These are phyloP conservation scores for Rhodamnia argentea DNA, from an alignment of 345 rosid species.

Conservation along the genomic window DNA sequence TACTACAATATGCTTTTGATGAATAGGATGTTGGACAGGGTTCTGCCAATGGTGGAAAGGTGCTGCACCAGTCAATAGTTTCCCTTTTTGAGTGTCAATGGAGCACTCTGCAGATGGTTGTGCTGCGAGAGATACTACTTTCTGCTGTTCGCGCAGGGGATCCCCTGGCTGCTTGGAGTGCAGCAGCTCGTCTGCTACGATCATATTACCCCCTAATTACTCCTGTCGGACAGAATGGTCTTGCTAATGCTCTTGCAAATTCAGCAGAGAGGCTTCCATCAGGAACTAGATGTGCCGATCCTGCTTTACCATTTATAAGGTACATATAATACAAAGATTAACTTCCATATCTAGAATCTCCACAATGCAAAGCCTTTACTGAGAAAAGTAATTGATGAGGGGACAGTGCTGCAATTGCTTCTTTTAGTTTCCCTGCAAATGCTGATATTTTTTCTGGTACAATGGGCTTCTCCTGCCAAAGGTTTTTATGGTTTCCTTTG, in stretches of 20 bases:
- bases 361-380: background rate
- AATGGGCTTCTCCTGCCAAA: background rate
- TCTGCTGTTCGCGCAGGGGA: constrained; percentile 98
- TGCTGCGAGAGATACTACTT: constrained; percentile 87
- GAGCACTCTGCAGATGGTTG: constrained; percentile 99
- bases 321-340: constrained; percentile 3
- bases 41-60: constrained; percentile 60
- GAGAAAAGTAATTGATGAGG: background rate
- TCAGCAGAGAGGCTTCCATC: constrained; percentile 88
- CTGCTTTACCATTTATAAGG: constrained; percentile 96
- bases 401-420: background rate
- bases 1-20: background rate
- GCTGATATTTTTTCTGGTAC: background rate
- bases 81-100: constrained; percentile 93
- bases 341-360: background rate
- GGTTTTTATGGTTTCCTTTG: background rate
- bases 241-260: constrained; percentile 78
- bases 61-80: constrained; percentile 74
- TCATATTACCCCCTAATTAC: constrained; percentile 94
- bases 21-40: constrained; percentile 47
- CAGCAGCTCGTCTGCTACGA: constrained; percentile 93
- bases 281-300: constrained; percentile 97
- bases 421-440: background rate
- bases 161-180: constrained; percentile 98
- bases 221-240: constrained; percentile 97